A percentile compares a stretch with the other conserved stretches of the same genome.
Evolutionary conservation across 2,329 filamentous ascomycete species (phyloP).

Genomic region (Xylariaceae sp.): DNA sequence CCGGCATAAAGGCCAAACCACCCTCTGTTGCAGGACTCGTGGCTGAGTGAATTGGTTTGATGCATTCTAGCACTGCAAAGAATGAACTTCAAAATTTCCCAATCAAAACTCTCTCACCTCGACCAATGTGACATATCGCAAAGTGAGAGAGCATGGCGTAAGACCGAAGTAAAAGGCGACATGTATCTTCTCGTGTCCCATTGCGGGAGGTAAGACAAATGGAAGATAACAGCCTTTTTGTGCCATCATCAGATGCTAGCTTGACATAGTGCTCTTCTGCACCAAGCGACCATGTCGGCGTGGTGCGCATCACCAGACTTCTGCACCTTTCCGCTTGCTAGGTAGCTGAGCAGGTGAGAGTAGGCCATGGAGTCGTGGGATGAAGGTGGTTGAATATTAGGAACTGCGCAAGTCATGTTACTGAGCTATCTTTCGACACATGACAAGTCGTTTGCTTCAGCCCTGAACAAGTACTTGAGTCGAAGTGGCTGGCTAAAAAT

Average conservation of each 20-base stretch:
- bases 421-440: too few relatives aligned
- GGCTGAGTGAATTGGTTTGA: too few relatives aligned
- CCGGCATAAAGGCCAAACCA: slow-evolving; percentile 2
- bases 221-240: slow-evolving; percentile 7
- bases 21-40: too few relatives aligned
- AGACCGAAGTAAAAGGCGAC: slow-evolving; percentile 4
- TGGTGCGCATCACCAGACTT: slow-evolving; percentile 16
- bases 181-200: slow-evolving; percentile 14
- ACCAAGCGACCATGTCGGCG: slow-evolving; percentile 8
- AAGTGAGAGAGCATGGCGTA: neutral
- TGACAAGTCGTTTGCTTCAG: too few relatives aligned
- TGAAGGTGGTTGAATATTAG: neutral
- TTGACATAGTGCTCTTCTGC: slow-evolving; percentile 3
- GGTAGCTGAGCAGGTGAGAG: neutral
- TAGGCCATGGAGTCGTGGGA: neutral
- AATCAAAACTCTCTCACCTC: slow-evolving; percentile 11
- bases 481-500: too few relatives aligned
- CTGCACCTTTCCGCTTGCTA: slow-evolving; percentile 14
- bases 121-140: slow-evolving; percentile 20
- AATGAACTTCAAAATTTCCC: too few relatives aligned
- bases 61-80: too few relatives aligned
- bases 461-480: too few relatives aligned
- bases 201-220: slow-evolving; percentile 17
- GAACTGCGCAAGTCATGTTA: neutral
- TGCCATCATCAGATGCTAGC: slow-evolving; percentile 6